Base-by-base conservation (phyloP, 2,329 filamentous ascomycete species). In the Aspergillus aculeatus region DNA sequence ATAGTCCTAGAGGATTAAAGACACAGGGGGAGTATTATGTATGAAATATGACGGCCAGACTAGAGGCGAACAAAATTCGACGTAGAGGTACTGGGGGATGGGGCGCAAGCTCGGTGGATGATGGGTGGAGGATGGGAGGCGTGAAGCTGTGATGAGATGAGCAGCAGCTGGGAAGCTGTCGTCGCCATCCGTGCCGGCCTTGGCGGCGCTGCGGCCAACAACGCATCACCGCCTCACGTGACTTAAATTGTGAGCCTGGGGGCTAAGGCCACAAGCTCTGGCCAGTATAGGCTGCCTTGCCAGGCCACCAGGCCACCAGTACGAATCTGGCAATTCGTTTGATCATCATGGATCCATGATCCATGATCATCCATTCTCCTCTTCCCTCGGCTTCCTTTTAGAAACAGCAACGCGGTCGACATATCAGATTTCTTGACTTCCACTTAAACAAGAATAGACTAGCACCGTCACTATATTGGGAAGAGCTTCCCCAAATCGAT, bases 1-100 rank as follows among this genome's bases (percentile, higher is more conserved):
- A 76, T 76, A 65, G 69, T 72, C 70, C 64, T 21, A 58, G 49
- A 38, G 29, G 56, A 31, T 58, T 54, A 67, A 56, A 61, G 56
- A 61, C 6, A 47, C 29, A 52, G 53, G 54, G 24, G 12, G 29
- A 32, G n/a, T 21, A 21, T 16, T 3, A 32, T 14, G 12, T 1
- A 32, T 11, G 21, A 1, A 24, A 23, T 21, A 7, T 26, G 14
- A 26, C 35, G 19, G 24, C 41, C 12, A 41, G 48, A 9, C 5
- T 41, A n/a, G 14, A 48, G 9, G 5, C 5, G 32, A 12, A 55
- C 38, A 14, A 14, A 2, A n/a, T n/a, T n/a, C 24, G 62, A 58
- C 57, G 62, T 62, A 63, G 19, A 57, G 60, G 61, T 62, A 32
- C 48, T 35, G 59, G 16, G 31, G 44, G 47, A 48, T 23, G 41